Evolutionary conservation across 2,329 filamentous ascomycete genomes (phyloP).

Genomic region (Cryoendolithus antarcticus): DNA sequence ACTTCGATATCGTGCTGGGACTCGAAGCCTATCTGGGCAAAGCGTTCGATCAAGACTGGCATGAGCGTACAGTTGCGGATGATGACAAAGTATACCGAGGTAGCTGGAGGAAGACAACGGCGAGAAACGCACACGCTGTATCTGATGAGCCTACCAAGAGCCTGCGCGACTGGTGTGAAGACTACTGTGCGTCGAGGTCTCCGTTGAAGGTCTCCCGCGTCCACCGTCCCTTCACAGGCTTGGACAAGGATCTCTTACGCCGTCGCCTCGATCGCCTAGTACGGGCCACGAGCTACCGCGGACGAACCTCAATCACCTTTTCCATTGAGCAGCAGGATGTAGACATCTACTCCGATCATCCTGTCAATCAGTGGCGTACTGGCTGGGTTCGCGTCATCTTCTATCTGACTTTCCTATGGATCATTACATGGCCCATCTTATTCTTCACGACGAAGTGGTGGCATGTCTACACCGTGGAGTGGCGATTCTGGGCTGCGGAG

Average conservation of each 20-base stretch:
- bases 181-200: conserved; percentile 48
- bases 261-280: conserved; percentile 45
- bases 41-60: conserved; percentile 14
- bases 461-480: conserved; percentile 53
- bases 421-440: conserved; percentile 60
- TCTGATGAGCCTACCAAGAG: conserved; percentile 22
- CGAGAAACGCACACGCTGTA: conserved; percentile 16
- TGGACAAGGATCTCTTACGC: conserved; percentile 45
- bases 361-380: conserved; percentile 52
- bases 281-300: conserved; percentile 54
- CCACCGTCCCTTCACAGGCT: conserved; percentile 40
- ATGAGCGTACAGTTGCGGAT: conserved; percentile 39
- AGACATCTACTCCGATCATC: conserved; percentile 52
- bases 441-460: conserved; percentile 56
- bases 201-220: conserved; percentile 42
- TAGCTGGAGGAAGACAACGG: conserved; percentile 43
- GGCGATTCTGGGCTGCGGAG: conserved; percentile 37
- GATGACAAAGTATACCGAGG: conserved; percentile 53
- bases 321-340: conserved; percentile 44
- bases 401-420: conserved; percentile 53
- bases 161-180: conserved; percentile 53
- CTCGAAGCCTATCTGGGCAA: conserved; percentile 11
- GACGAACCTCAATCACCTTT: conserved; percentile 47
- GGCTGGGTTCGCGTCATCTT: conserved; percentile 56
- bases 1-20: conserved; percentile 16